Evolutionary conservation across 192 early-diverging fungal genomes (phyloP).

Genomic region (Haplosporangium gracile): DNA sequence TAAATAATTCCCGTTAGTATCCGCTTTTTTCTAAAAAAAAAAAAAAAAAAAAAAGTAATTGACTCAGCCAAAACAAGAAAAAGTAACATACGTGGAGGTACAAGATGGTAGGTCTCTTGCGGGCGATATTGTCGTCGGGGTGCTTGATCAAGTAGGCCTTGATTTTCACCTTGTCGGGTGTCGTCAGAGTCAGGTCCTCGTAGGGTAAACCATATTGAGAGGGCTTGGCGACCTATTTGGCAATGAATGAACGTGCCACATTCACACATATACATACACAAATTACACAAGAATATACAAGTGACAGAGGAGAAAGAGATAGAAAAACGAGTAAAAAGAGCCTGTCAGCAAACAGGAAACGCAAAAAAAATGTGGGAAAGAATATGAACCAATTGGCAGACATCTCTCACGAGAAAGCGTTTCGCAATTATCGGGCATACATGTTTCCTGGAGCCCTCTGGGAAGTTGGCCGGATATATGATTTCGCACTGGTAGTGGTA

Average conservation of each 20-base stretch:
- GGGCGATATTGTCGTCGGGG: slow-evolving; percentile 65
- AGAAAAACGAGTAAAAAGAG: not conserved
- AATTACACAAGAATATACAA: not conserved
- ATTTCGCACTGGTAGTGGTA: slow-evolving; percentile 83
- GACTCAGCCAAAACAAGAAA: not conserved
- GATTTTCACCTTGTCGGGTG: slow-evolving; percentile 86
- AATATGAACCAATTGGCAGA: not conserved
- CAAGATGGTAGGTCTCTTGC: slow-evolving; percentile 78
- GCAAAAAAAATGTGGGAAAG: not conserved
- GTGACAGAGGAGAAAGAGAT: not conserved
- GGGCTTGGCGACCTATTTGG: slow-evolving; percentile 72
- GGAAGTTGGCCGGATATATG: slow-evolving; percentile 80
- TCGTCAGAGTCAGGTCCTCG: slow-evolving; percentile 77
- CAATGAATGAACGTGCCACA: not conserved
- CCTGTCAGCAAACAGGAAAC: not conserved
- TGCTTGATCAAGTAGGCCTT: slow-evolving; percentile 83
- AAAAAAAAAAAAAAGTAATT: not conserved
- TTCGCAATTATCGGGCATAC: slow-evolving; percentile 33
- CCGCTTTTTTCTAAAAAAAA: not conserved
- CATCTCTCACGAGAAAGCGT: not conserved
- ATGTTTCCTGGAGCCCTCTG: slow-evolving; percentile 64
- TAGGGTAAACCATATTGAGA: slow-evolving; percentile 75
- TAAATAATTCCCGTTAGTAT: not conserved
- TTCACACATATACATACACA: not conserved
- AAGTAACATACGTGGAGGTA: slow-evolving; percentile 82